These are phyloP conservation scores for Udeniomyces megalosporus DNA, from an alignment of 768 basidiomycete genomes.

Conservation along the genomic window DNA sequence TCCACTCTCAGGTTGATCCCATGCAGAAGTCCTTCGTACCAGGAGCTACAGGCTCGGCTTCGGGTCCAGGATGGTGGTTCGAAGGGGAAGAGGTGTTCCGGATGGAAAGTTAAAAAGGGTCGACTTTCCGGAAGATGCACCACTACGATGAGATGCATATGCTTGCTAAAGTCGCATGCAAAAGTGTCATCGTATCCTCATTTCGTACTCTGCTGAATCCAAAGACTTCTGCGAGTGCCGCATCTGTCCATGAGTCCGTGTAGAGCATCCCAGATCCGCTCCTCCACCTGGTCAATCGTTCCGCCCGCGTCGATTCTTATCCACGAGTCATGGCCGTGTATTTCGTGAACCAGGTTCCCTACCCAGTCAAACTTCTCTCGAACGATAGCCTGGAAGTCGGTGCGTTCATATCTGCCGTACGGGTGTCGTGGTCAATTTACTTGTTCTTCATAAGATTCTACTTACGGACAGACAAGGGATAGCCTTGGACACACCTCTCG, in stretches of 20 bases:
- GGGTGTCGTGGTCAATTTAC: too few species aligned
- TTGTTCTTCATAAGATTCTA: not conserved
- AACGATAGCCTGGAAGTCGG: slow-evolving; percentile 7
- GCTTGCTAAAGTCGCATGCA: too few species aligned
- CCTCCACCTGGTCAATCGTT: slow-evolving; percentile 3
- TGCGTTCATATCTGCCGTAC: not conserved
- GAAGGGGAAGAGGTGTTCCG: slow-evolving; percentile 50
- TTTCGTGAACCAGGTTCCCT: not conserved
- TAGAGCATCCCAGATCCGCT: not conserved
- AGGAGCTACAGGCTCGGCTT: slow-evolving; percentile 52
- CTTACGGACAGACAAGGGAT: not conserved
- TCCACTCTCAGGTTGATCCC: slow-evolving; percentile 3
- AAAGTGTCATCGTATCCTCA: too few species aligned
- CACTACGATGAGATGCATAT: too few species aligned
- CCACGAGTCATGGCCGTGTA: slow-evolving; percentile 7
- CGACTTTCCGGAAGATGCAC: too few species aligned
- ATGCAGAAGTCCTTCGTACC: slow-evolving; percentile 66
- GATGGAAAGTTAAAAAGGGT: slow-evolving; percentile 36
- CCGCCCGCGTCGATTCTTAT: slow-evolving; percentile 6
- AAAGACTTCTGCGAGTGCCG: too few species aligned
- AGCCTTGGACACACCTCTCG: slow-evolving; percentile 40
- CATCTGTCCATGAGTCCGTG: too few species aligned
- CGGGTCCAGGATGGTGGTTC: slow-evolving; percentile 50
- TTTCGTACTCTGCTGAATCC: too few species aligned
- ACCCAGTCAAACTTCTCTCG: slow-evolving; percentile 3